A percentile compares a stretch with the other conserved stretches of the same genome.
These are phyloP conservation scores for Helminthosporium solani DNA, from an alignment of 2,329 filamentous ascomycete genomes.

Conservation along the genomic window DNA sequence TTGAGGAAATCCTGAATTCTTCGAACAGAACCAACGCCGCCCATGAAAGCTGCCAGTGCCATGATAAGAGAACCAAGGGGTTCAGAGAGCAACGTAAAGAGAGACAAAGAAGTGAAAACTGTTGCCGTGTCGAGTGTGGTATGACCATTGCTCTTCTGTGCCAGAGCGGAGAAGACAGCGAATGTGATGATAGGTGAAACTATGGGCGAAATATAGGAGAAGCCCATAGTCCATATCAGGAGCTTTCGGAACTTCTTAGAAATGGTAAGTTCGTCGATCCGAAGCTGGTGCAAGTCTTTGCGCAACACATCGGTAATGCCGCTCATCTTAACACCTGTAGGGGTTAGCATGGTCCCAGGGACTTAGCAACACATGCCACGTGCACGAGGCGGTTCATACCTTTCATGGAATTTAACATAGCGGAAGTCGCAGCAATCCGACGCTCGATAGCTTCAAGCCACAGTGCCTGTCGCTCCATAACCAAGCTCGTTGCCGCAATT, in stretches of 20 bases:
- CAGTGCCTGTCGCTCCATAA: conserved; percentile 35
- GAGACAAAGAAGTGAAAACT: conserved; percentile 50
- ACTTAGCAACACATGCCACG: no score
- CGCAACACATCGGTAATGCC: conserved; percentile 37
- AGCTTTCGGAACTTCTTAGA: conserved; percentile 39
- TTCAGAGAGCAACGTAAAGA: conserved; percentile 50
- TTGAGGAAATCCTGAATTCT: conserved; percentile 50
- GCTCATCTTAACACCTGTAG: conserved; percentile 46
- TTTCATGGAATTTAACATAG: conserved; percentile 49
- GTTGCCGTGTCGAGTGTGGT: conserved; percentile 43
- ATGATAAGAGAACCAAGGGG: conserved; percentile 50
- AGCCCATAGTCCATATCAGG: conserved; percentile 40
- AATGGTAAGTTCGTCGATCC: conserved; percentile 37
- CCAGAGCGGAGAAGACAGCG: conserved; percentile 46
- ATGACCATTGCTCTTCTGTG: conserved; percentile 34
- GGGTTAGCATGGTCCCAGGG: background rate
- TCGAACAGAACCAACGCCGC: conserved; percentile 48
- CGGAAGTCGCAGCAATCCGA: conserved; percentile 45
- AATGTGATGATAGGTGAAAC: conserved; percentile 43
- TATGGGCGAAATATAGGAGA: conserved; percentile 23
- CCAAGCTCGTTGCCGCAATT: conserved; percentile 29
- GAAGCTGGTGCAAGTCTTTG: conserved; percentile 31
- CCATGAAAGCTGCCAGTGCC: conserved; percentile 47
- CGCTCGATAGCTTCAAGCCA: conserved; percentile 50
- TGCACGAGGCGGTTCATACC: conserved; percentile 3